Conservation (phyloP, 306 rosid genomes). For the Quillaja saponaria region DNA sequence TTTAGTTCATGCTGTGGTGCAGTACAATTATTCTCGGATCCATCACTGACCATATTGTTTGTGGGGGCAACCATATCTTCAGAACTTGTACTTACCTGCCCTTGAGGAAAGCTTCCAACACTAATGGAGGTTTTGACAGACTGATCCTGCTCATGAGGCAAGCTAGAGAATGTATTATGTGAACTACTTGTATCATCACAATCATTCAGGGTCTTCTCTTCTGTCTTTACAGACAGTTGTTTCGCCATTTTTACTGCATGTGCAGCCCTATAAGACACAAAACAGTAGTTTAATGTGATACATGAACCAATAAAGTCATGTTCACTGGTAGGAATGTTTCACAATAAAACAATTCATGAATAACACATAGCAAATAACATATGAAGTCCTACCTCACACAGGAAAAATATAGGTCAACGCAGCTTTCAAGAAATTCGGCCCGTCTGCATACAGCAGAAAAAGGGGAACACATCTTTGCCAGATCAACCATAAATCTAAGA, state of each 20-base stretch:
- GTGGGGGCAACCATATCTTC: conserved; percentile 60
- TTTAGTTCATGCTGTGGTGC: conserved; percentile 45
- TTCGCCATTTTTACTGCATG: conserved; percentile 92
- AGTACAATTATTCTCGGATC: conserved; percentile 40
- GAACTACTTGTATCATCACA: conserved; percentile 86
- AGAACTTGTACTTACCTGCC: conserved; percentile 84
- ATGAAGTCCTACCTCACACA: conserved; percentile 65
- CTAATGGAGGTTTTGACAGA: conserved; percentile 84
- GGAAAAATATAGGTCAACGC: conserved; percentile 91
- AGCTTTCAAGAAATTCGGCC: conserved; percentile 93
- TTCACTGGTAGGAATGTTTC: conserved; percentile 7
- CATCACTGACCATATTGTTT: conserved; percentile 45
- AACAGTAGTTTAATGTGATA: conserved; percentile 25
- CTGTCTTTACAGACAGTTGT: conserved; percentile 80
- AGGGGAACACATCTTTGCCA: conserved; percentile 94
- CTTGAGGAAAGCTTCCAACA: conserved; percentile 94
- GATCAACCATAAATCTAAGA: conserved; percentile 95
- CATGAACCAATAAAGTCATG: conserved; percentile 17
- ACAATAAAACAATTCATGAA: neutral
- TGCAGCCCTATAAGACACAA: conserved; percentile 75
- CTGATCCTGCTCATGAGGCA: conserved; percentile 83
- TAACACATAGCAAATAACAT: no score
- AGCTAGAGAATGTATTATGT: conserved; percentile 83
- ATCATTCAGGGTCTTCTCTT: conserved; percentile 72
- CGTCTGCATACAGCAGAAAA: conserved; percentile 88